phyloP scores from a whole-genome alignment of 306 rosid species.

The Datisca glomerata region DNA sequence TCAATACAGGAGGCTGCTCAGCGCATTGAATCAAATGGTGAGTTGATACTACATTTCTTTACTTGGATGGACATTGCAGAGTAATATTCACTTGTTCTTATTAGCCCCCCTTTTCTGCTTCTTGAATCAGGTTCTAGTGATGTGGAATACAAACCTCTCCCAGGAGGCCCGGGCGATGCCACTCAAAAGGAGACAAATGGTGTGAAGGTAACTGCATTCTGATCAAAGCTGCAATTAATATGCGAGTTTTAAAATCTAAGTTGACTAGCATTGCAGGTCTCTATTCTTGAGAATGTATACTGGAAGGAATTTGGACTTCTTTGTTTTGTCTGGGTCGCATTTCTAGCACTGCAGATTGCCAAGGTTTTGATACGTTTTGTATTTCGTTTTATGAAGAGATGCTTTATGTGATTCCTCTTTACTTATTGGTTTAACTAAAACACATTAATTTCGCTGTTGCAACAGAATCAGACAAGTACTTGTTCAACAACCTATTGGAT shows the following conservation, averaged over 20 bases:
- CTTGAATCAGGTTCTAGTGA: conserved; percentile 28
- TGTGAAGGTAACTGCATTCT: conserved; percentile 18
- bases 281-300: conserved; percentile 47
- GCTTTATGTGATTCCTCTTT: too few species aligned
- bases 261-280: conserved; percentile 32
- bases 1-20: conserved; percentile 52
- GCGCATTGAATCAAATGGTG: conserved; percentile 43
- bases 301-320: conserved; percentile 94
- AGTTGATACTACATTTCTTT: conserved; percentile 13
- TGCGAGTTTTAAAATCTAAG: conserved; percentile 19
- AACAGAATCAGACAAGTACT: conserved; percentile 37
- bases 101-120: conserved; percentile 7
- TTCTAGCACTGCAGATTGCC: conserved; percentile 61
- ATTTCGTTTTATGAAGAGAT: too few species aligned
- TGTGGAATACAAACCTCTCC: conserved; percentile 67
- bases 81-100: neutral
- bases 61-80: neutral
- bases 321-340: conserved; percentile 75
- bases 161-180: conserved; percentile 39
- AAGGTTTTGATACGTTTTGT: conserved; percentile 40
- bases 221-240: conserved; percentile 1
- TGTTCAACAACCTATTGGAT: conserved; percentile 71
- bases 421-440: too few species aligned
- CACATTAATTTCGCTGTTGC: conserved; percentile 12
- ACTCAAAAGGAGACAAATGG: conserved; percentile 20